phyloP scores from a whole-genome alignment of 2,329 filamentous ascomycete genomes.

The Aureobasidium sp. region DNA sequence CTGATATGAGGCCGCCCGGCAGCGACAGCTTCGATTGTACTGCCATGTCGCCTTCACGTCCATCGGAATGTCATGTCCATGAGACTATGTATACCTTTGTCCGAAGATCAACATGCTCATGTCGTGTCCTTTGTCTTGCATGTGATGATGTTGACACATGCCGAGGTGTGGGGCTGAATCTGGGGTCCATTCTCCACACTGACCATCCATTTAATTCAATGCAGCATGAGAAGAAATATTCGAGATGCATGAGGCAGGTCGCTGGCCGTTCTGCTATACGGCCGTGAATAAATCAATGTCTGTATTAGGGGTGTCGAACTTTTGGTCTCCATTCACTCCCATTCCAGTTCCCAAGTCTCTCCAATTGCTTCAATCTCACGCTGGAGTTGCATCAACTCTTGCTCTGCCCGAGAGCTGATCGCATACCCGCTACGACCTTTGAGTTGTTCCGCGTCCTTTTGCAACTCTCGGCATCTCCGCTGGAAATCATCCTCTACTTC shows the following conservation, averaged over 20 bases:
- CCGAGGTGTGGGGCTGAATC: not conserved
- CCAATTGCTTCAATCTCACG: conserved; percentile 43
- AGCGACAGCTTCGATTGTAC: conserved; percentile 63
- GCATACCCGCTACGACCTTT: conserved; percentile 31
- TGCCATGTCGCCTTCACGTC: conserved; percentile 49
- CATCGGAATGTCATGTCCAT: not conserved
- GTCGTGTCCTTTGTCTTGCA: not conserved
- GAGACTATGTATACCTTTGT: not conserved
- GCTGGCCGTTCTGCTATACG: not conserved
- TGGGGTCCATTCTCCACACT: not conserved
- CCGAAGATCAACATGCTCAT: not conserved
- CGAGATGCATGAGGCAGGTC: not conserved
- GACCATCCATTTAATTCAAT: not conserved
- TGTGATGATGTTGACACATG: conserved; percentile 1
- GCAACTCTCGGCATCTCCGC: conserved; percentile 40
- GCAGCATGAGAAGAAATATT: not conserved
- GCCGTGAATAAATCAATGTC: not conserved
- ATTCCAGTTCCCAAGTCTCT: conserved; percentile 45
- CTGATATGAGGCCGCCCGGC: conserved; percentile 43
- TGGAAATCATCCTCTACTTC: conserved; percentile 55
- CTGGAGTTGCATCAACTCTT: conserved; percentile 53
- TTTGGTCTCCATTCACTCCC: conserved; percentile 33
- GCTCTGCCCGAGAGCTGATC: conserved; percentile 36
- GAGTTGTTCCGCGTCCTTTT: conserved; percentile 31
- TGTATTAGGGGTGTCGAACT: not conserved